Conservation (phyloP, 441 rosid species). For the Mallotus repandus region DNA sequence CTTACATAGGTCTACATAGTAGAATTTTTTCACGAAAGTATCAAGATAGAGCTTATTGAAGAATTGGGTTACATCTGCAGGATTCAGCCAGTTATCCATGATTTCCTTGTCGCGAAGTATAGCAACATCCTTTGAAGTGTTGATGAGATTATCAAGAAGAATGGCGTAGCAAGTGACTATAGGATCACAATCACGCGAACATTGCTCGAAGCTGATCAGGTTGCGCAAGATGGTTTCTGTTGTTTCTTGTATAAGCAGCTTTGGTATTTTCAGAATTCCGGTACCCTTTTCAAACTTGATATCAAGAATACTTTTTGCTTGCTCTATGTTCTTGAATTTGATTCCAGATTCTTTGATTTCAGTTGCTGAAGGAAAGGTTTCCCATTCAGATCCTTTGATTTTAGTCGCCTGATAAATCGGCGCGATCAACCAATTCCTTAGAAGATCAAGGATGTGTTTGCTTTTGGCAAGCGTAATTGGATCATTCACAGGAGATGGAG, state of each 20-base stretch:
- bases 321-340: not conserved
- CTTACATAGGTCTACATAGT: not conserved
- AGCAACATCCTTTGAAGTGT: slow-evolving; percentile 23
- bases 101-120: slow-evolving; percentile 15
- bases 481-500: not conserved
- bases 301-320: slow-evolving; percentile 20
- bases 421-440: slow-evolving; percentile 18
- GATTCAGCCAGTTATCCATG: slow-evolving; percentile 22
- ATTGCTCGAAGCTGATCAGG: slow-evolving; percentile 35
- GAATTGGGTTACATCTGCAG: slow-evolving; percentile 23
- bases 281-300: slow-evolving; percentile 22
- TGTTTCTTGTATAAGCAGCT: slow-evolving; percentile 23
- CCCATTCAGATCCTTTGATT: slow-evolving; percentile 8
- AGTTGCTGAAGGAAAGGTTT: slow-evolving; percentile 23
- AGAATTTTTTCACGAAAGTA: slow-evolving; percentile 14
- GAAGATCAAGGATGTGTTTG: slow-evolving; percentile 31
- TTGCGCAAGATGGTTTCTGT: slow-evolving; percentile 33
- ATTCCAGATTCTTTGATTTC: slow-evolving; percentile 25
- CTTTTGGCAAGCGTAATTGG: not conserved
- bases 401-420: not conserved
- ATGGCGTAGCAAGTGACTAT: slow-evolving; percentile 31
- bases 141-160: slow-evolving; percentile 32
- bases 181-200: slow-evolving; percentile 10
- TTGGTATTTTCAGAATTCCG: slow-evolving; percentile 31
- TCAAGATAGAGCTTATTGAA: slow-evolving; percentile 35